phyloP scores from a whole-genome alignment of 2,329 filamentous ascomycete species.

The Alternaria triticimaculans region DNA sequence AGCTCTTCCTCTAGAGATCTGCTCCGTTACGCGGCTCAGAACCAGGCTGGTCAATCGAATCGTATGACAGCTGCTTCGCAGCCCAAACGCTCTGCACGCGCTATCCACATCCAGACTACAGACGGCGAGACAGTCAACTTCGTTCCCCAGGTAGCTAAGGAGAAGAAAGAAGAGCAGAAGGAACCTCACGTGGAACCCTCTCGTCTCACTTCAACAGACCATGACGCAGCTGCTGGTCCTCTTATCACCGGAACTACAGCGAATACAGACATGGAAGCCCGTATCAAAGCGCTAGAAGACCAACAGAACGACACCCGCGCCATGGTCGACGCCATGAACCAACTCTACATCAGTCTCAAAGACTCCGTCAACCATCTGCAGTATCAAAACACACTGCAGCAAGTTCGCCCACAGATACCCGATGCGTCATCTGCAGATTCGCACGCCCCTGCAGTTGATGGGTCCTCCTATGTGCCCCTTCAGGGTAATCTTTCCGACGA shows the following conservation, averaged over 20 bases:
- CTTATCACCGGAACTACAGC: neutral
- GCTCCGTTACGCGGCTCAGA: neutral
- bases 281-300: neutral
- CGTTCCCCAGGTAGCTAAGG: too few species aligned
- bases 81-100: rapidly evolving
- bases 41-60: neutral
- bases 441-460: neutral
- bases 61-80: neutral
- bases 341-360: neutral
- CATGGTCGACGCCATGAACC: neutral
- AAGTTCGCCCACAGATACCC: neutral
- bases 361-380: neutral
- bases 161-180: too few species aligned
- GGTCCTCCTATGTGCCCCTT: neutral
- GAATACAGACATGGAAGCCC: neutral
- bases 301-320: neutral
- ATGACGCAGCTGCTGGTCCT: neutral
- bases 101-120: neutral
- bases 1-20: neutral
- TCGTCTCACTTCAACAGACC: neutral
- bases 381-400: neutral
- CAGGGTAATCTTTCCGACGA: neutral
- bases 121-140: neutral
- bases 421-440: neutral
- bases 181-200: neutral